Conservation (phyloP, 768 basidiomycete genomes). For the Suillus plorans region DNA sequence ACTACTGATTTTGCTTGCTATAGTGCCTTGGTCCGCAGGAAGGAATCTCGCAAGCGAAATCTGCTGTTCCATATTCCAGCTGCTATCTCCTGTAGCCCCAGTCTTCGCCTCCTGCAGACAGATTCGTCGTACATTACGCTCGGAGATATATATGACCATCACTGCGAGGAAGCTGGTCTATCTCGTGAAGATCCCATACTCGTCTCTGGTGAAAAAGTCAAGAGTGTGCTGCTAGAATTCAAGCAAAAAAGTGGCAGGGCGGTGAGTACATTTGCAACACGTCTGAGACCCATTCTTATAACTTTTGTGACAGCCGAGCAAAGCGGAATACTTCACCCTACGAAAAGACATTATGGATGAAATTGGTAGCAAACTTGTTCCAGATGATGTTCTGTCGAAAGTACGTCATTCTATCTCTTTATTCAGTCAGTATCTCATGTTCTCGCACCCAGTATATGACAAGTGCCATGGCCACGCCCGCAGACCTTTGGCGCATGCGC, state of each 20-base stretch:
- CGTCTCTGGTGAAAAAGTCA: slow-evolving; percentile 81
- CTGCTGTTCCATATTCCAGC: slow-evolving; percentile 90
- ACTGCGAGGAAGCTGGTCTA: slow-evolving; percentile 74
- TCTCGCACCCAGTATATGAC: slow-evolving; percentile 75
- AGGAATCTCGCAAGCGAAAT: slow-evolving; percentile 91
- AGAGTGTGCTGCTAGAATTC: slow-evolving; percentile 62
- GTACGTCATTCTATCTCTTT: slow-evolving; percentile 43
- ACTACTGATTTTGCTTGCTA: slow-evolving; percentile 6
- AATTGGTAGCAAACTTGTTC: slow-evolving; percentile 81
- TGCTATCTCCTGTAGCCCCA: slow-evolving; percentile 80
- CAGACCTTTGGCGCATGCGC: slow-evolving; percentile 93
- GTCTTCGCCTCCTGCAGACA: slow-evolving; percentile 82
- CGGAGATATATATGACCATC: slow-evolving; percentile 92
- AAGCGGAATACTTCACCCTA: slow-evolving; percentile 64
- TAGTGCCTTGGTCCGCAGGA: slow-evolving; percentile 82
- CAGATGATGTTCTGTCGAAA: slow-evolving; percentile 81
- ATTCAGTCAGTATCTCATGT: neutral
- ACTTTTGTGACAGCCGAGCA: slow-evolving; percentile 44
- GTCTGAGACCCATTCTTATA: neutral
- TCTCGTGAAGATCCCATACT: slow-evolving; percentile 87
- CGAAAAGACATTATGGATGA: slow-evolving; percentile 90
- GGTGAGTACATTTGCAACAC: slow-evolving; percentile 20
- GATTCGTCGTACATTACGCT: slow-evolving; percentile 90
- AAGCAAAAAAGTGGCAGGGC: slow-evolving; percentile 45
- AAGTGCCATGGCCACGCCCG: slow-evolving; percentile 76